Evolutionary conservation across 345 rosid species (phyloP), one percentile per base, ranked within the genome.

Genomic region (Pugionium dolabratum): DNA sequence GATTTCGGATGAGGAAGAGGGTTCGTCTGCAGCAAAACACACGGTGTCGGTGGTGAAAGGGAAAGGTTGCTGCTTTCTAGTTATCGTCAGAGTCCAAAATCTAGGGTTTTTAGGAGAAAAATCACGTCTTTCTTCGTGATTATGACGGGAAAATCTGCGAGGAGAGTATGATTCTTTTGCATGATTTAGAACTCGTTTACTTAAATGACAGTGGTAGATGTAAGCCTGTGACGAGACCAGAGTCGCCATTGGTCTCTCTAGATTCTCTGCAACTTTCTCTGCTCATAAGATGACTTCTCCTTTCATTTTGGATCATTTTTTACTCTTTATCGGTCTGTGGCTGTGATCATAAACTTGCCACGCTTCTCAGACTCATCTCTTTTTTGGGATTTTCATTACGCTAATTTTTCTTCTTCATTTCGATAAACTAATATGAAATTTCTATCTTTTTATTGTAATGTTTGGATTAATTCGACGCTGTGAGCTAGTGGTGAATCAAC

Each of bases 21-120:
- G 82, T 5, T 81, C 81, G 53, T 86, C 79, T 7, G 86, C 64
- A 28, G 90, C 87, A 40, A 79, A 85, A 70, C 89, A 85, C 27
- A 76, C 59, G 37, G 71, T 64, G 32, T 75, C 59, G 37, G 71
- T 64, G 32, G 44, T 62, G 50, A 77, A 62, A 50, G 44, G 44
- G 2, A 65, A 47, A 62, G 72, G 27, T 28, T 40, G 54, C 4
- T 52, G 66, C 33, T 72, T 69, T 65, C 37, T 42, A 51, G 47
- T 5, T 9, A 47, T 52, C 8, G 30, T 65, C 2, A 66, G 61
- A 54, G 51, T 6, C 25, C n/a, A 30, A 30, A 71, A 43, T 10
- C 62, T 53, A 50, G 44, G 40, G 8, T 26, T 61, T 35, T 5
- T 1, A 35, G 52, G 63, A 69, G 65, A 62, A 31, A 60, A 48